Evolutionary conservation across 164 flowering plant species (phyloP), one percentile per base, ranked within the genome.

Genomic region (Vitis cinerea): DNA sequence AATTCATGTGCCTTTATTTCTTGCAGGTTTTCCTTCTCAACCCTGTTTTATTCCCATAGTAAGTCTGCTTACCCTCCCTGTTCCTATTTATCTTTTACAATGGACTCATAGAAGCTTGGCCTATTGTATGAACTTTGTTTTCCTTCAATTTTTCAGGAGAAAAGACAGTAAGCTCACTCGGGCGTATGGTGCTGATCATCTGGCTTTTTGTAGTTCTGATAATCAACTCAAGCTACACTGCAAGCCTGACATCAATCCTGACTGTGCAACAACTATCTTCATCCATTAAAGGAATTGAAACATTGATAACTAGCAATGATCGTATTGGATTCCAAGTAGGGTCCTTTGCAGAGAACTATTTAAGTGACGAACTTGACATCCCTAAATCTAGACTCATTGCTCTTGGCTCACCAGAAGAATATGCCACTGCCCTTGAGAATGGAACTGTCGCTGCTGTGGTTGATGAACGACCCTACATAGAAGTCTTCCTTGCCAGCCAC

Each of bases 41-140:
- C 94, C 4, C 72, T 89, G 87, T 89, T 89, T 78, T 86, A 79
- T 57, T 75, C 94, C 10, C 94, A 87, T 57, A 86, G 94, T 89
- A 83, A 85, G 94, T 81, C 1, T 13, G 8, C 49, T 17, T 12
- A 2, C 11, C 4, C 3, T 47, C 19, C n/a, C 16, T 11, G 50
- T 61, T 54, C 37, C 12, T 15, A 15, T 4, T 63, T 63, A 16
- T 63, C 13, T n/a, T 47, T 10, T 1, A 61, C n/a, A 9, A 13
- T 2, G 44, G 3, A 48, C 6, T 61, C 2, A 51, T 10, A 50
- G 29, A 8, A 10, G 30, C 29, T 8, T 53, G 0, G 6, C 27
- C 23, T 14, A 11, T 17, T 52, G 17, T 48, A 16, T 8, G 10
- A 14, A 65, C 10, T 8, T 5, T 63, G 44, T 9, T n/a, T 51